Evolutionary conservation across 2,329 filamentous ascomycete species (phyloP).

Genomic region (Neospermospora avenae): DNA sequence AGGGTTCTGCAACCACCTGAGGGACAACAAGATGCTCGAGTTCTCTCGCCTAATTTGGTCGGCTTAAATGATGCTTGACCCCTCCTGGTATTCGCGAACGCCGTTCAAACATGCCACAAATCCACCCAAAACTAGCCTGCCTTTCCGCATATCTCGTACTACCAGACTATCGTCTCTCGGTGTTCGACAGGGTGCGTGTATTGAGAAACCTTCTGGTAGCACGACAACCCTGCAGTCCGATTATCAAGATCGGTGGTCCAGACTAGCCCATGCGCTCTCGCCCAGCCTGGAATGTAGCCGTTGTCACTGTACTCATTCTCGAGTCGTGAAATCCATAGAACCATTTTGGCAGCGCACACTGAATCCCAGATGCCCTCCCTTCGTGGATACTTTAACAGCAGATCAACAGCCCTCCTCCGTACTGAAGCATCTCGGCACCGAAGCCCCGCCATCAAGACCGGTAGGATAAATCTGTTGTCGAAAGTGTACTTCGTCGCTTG

Average conservation of each 20-base stretch:
- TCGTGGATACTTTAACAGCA: conserved; percentile 56
- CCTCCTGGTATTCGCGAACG: background rate
- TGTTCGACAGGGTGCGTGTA: background rate
- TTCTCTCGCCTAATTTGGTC: no score
- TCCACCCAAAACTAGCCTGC: no score
- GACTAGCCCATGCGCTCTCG: conserved; percentile 7
- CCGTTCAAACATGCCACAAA: background rate
- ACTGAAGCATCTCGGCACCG: conserved; percentile 56
- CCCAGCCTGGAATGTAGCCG: conserved; percentile 11
- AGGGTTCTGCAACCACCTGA: no score
- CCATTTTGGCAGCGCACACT: conserved; percentile 4
- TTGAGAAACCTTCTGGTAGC: conserved; percentile 6
- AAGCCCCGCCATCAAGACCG: conserved; percentile 60
- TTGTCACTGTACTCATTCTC: conserved; percentile 9
- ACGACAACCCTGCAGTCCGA: conserved; percentile 7
- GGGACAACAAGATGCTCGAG: no score
- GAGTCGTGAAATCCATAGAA: conserved; percentile 13
- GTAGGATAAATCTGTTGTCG: conserved; percentile 59
- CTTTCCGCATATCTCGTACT: background rate
- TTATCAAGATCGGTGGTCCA: conserved; percentile 7
- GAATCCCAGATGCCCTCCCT: conserved; percentile 62
- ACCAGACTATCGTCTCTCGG: background rate
- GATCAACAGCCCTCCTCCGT: conserved; percentile 56
- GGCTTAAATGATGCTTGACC: no score
- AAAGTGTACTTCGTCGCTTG: conserved; percentile 47